Evolutionary conservation across 208 protist genomes (phyloP).

Genomic region (Acanthamoeba polyphaga): DNA sequence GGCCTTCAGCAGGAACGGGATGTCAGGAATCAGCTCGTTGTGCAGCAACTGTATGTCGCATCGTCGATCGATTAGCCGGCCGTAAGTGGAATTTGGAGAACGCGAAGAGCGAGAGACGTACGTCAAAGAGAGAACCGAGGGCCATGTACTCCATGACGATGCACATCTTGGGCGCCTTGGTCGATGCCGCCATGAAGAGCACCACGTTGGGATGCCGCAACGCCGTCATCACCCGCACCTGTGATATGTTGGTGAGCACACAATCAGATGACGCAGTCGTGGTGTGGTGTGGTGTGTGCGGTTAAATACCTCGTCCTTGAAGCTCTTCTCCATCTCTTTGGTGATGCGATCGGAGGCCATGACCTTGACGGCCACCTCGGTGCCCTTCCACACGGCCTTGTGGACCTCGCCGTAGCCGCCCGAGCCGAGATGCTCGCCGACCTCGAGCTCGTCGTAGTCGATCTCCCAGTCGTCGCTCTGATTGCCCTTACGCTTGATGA

Average conservation of each 20-base stretch:
- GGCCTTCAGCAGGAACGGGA: not conserved
- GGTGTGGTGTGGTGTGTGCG: too few relatives aligned
- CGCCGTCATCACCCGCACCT: not conserved
- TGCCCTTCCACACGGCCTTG: conserved; percentile 5
- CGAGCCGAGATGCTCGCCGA: conserved; percentile 12
- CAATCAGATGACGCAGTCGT: not conserved
- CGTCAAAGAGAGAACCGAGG: not conserved
- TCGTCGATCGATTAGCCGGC: not conserved
- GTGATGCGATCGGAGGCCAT: conserved; percentile 19
- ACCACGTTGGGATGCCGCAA: conserved; percentile 10
- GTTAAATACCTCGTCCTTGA: conserved; percentile 74
- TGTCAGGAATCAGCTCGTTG: not conserved
- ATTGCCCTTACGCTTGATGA: not conserved
- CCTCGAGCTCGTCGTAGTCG: not conserved
- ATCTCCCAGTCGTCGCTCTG: conserved; percentile 64
- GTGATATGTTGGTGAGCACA: too few relatives aligned
- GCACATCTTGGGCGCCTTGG: conserved; percentile 8
- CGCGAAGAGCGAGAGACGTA: not conserved
- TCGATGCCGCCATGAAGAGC: conserved; percentile 14
- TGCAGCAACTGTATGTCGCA: not conserved
- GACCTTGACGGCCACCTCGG: conserved; percentile 30
- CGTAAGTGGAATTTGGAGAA: not conserved
- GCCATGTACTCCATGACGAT: conserved; percentile 61
- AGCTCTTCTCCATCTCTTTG: conserved; percentile 7
- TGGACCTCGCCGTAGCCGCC: conserved; percentile 25